A percentile compares a stretch with the other conserved stretches of the same genome.
Conservation (phyloP, 371 early-diverging fungal species). For the Mycotypha africana region DNA sequence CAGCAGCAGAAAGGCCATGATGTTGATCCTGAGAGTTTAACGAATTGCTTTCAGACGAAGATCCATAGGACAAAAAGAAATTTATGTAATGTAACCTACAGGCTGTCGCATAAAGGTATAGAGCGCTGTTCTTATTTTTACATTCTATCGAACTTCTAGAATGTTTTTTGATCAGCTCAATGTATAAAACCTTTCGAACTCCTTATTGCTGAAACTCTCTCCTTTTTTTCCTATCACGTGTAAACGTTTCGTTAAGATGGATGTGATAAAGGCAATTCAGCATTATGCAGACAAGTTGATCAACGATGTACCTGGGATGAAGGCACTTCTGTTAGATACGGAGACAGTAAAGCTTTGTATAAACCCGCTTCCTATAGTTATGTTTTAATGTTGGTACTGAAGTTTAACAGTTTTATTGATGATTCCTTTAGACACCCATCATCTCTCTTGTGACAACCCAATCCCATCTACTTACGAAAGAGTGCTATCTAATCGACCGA, state of each 20-base stretch:
- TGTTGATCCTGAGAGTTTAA: too few species aligned
- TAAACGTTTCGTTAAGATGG: conserved; percentile 46
- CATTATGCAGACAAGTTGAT: conserved; percentile 91
- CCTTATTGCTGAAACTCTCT: background rate
- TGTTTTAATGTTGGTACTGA: background rate
- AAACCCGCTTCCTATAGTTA: too few species aligned
- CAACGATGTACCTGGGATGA: conserved; percentile 89
- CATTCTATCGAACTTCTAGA: too few species aligned
- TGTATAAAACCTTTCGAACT: background rate
- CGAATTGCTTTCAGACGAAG: too few species aligned
- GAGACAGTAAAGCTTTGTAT: conserved; percentile 91
- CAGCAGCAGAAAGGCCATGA: too few species aligned
- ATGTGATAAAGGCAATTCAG: conserved; percentile 75
- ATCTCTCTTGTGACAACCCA: conserved; percentile 91
- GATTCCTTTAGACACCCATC: conserved; percentile 71
- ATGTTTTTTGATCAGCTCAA: too few species aligned
- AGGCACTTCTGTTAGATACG: conserved; percentile 88
- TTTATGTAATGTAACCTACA: too few species aligned
- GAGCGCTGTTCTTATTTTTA: too few species aligned
- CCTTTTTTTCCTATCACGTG: conserved; percentile 1
- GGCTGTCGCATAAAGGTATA: too few species aligned
- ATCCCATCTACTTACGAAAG: conserved; percentile 81
- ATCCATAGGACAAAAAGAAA: too few species aligned
- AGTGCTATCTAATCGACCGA: conserved; percentile 90
- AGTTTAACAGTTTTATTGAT: background rate